Conservation (phyloP, 148 eudicot genomes). For the Fagopyrum homotropicum region DNA sequence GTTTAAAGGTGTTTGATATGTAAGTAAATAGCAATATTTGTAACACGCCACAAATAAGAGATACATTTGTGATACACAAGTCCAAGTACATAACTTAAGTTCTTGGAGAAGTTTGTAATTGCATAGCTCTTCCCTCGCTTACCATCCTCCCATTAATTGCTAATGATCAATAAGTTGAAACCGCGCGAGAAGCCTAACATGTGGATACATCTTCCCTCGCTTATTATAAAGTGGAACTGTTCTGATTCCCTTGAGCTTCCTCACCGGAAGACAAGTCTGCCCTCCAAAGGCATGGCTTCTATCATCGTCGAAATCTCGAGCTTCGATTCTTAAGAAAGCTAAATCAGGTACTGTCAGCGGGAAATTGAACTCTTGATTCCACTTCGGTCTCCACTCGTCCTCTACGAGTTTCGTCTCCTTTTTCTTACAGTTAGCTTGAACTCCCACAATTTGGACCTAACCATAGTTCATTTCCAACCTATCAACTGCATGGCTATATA, state of each 20-base stretch:
- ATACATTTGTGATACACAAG: too few species aligned
- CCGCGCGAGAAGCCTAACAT: conserved; percentile 40
- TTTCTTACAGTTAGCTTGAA: conserved; percentile 35
- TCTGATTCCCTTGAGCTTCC: conserved; percentile 48
- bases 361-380: conserved; percentile 55
- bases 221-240: conserved; percentile 42
- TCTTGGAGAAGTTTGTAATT: too few species aligned
- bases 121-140: too few species aligned
- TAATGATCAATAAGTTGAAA: conserved; percentile 21
- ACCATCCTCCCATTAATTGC: background rate
- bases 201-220: conserved; percentile 33
- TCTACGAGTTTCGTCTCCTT: conserved; percentile 27
- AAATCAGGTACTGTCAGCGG: conserved; percentile 46
- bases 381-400: conserved; percentile 53
- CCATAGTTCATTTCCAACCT: background rate
- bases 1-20: too few species aligned
- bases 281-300: conserved; percentile 46
- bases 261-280: conserved; percentile 53
- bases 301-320: conserved; percentile 29
- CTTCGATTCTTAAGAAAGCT: conserved; percentile 53
- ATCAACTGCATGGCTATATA: too few species aligned
- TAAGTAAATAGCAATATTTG: too few species aligned
- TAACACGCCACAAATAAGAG: too few species aligned
- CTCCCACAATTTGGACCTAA: conserved; percentile 56
- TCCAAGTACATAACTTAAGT: too few species aligned